These are phyloP conservation scores for Hypericum androsaemum DNA, from an alignment of 345 rosid species.

Conservation along the genomic window DNA sequence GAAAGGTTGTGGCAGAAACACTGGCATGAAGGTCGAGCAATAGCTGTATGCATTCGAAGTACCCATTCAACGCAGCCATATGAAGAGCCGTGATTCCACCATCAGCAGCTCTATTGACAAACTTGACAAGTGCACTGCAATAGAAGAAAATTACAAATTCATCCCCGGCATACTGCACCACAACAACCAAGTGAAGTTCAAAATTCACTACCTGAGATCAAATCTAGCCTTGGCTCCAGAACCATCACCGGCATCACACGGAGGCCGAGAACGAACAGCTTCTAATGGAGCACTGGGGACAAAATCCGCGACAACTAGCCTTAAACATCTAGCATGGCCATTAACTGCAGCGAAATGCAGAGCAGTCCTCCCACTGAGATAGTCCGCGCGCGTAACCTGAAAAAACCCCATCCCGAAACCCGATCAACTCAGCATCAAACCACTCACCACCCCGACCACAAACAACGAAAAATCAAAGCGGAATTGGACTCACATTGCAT, in stretches of 20 bases:
- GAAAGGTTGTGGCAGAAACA: slow-evolving; percentile 75
- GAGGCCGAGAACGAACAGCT: slow-evolving; percentile 31
- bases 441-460: too few relatives aligned
- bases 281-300: slow-evolving; percentile 74
- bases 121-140: slow-evolving; percentile 77
- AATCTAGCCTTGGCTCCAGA: slow-evolving; percentile 35
- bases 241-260: slow-evolving; percentile 32
- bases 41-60: slow-evolving; percentile 93
- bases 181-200: too few relatives aligned
- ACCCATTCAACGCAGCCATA: slow-evolving; percentile 93
- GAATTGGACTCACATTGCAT: slow-evolving; percentile 64
- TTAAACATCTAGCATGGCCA: slow-evolving; percentile 87
- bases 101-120: slow-evolving; percentile 93
- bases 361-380: slow-evolving; percentile 90
- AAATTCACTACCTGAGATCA: slow-evolving; percentile 43
- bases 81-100: slow-evolving; percentile 99
- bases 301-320: slow-evolving; percentile 86
- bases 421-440: too few relatives aligned
- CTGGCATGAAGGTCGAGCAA: slow-evolving; percentile 83
- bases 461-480: too few relatives aligned
- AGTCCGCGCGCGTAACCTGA: slow-evolving; percentile 90
- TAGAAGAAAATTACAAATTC: slow-evolving; percentile 1
- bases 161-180: neutral
- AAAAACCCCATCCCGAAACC: neutral
- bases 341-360: slow-evolving; percentile 90